Conservation (phyloP, 495 filamentous ascomycete species). For the Tuber umbilicatum region DNA sequence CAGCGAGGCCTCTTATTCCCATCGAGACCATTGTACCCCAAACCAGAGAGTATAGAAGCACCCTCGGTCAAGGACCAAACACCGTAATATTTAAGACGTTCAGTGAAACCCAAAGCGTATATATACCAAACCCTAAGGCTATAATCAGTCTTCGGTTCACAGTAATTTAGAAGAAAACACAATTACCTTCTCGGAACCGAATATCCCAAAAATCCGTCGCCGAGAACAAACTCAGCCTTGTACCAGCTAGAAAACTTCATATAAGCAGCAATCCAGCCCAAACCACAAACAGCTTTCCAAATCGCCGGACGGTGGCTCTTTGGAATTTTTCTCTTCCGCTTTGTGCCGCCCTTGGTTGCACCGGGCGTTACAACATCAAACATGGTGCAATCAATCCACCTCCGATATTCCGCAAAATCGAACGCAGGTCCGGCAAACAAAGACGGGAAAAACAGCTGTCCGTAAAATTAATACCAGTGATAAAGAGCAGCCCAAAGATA, state of each 20-base stretch:
- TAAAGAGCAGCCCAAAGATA: neutral
- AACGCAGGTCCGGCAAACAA: conserved; percentile 84
- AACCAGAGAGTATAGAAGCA: conserved; percentile 84
- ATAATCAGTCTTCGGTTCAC: neutral
- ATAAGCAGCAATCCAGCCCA: conserved; percentile 73
- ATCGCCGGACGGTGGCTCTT: conserved; percentile 80
- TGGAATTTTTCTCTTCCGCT: conserved; percentile 91
- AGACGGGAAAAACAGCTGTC: conserved; percentile 79
- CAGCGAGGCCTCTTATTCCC: conserved; percentile 73
- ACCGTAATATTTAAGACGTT: conserved; percentile 88
- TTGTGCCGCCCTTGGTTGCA: conserved; percentile 51
- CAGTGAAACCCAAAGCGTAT: conserved; percentile 72
- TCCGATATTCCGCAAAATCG: conserved; percentile 83
- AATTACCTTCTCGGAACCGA: conserved; percentile 60
- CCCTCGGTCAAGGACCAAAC: conserved; percentile 92
- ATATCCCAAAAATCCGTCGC: conserved; percentile 57
- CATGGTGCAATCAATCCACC: conserved; percentile 90
- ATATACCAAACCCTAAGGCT: conserved; percentile 52
- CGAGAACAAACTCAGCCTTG: conserved; percentile 54
- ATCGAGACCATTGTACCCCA: conserved; percentile 92
- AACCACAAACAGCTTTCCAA: conserved; percentile 63
- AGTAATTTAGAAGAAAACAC: neutral
- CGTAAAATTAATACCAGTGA: conserved; percentile 11
- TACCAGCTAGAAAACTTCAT: conserved; percentile 66
- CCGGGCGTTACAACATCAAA: conserved; percentile 68